These are phyloP conservation scores for Eutrema yunnanense DNA, from an alignment of 345 rosid genomes.

Conservation along the genomic window DNA sequence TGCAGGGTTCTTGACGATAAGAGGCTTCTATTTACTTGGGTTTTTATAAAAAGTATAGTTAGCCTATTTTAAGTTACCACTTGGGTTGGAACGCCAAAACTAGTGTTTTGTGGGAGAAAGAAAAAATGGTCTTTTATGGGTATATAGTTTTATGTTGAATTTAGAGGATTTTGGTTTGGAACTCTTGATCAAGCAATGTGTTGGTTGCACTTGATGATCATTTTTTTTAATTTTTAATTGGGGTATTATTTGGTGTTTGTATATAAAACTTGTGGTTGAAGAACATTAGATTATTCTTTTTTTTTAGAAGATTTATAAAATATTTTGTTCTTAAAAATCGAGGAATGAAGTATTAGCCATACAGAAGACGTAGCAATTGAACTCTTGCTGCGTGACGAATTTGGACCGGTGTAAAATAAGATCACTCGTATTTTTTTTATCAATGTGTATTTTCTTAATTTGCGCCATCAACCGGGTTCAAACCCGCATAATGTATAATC, in stretches of 20 bases:
- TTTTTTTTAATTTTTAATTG: neutral
- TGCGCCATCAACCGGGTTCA: too few species aligned
- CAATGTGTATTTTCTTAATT: neutral
- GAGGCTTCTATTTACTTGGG: conserved; percentile 30
- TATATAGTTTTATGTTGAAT: conserved; percentile 16
- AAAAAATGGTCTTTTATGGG: conserved; percentile 14
- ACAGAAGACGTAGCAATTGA: neutral
- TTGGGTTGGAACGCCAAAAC: conserved; percentile 12
- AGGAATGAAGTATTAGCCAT: neutral
- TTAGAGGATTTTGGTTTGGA: conserved; percentile 19
- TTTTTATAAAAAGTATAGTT: conserved; percentile 27
- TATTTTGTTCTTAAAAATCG: neutral
- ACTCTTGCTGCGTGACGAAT: neutral
- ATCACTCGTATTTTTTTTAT: neutral
- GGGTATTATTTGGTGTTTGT: conserved; percentile 1
- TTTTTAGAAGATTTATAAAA: neutral
- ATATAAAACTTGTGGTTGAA: conserved; percentile 4
- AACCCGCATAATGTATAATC: too few species aligned
- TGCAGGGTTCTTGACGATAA: conserved; percentile 8
- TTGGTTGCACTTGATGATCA: conserved; percentile 22
- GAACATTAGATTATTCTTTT: conserved; percentile 7
- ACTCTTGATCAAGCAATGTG: conserved; percentile 21
- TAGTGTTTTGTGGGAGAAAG: conserved; percentile 10
- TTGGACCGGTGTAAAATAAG: neutral
- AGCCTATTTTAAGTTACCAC: conserved; percentile 23